A percentile compares a stretch with the other conserved stretches of the same genome.
Conservation (phyloP, 2,329 filamentous ascomycete species). For the Pseudocercospora pini-densiflorae region DNA sequence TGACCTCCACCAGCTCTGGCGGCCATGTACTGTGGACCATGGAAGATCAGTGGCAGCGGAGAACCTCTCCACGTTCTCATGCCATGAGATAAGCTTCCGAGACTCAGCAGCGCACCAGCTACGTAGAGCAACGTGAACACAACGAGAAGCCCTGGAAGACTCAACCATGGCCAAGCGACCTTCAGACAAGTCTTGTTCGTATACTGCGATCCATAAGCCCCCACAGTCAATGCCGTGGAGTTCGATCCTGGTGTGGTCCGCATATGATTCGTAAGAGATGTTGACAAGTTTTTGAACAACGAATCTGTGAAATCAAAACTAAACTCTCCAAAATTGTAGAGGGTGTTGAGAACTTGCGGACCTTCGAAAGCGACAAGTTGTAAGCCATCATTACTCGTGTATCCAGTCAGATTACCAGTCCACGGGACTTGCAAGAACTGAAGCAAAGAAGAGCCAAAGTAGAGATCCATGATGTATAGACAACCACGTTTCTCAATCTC, state of each 20-base stretch:
- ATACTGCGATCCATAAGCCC: background rate
- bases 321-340: conserved; percentile 10
- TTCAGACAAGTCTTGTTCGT: conserved; percentile 9
- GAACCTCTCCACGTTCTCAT: conserved; percentile 16
- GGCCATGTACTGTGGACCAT: background rate
- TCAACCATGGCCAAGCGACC: conserved; percentile 6
- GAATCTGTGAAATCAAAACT: background rate
- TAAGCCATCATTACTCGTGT: background rate
- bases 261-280: conserved; percentile 9
- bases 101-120: conserved; percentile 1
- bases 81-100: conserved; percentile 3
- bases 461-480: background rate
- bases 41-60: conserved; percentile 12
- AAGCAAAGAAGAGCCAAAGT: background rate
- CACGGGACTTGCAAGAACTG: background rate
- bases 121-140: conserved; percentile 7
- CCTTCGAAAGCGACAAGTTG: conserved; percentile 1
- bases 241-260: background rate
- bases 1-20: background rate
- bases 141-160: background rate
- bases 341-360: conserved; percentile 5
- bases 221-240: background rate
- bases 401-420: conserved; percentile 12
- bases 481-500: background rate
- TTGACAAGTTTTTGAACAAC: conserved; percentile 1